Evolutionary conservation across 305 asterid species (phyloP).

Genomic region (Solanum aculeatissimum): DNA sequence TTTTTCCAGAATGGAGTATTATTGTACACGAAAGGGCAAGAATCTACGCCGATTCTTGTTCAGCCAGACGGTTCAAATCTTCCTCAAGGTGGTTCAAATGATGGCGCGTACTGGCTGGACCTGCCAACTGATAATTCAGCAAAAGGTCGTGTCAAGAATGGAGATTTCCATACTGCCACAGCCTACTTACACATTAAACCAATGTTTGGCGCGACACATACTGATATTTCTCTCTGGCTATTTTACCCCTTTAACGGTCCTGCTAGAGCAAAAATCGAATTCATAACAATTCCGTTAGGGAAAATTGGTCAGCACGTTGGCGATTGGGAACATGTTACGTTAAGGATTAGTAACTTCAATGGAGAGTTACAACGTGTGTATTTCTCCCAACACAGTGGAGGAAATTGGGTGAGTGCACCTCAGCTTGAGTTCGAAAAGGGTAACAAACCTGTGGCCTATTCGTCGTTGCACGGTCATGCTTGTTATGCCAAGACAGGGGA

Average conservation of each 20-base stretch:
- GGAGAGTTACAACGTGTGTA: constrained; percentile 57
- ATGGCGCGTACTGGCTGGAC: constrained; percentile 65
- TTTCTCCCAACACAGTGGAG: constrained; percentile 60
- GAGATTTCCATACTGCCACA: constrained; percentile 28
- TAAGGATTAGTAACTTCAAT: constrained; percentile 61
- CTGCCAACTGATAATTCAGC: constrained; percentile 38
- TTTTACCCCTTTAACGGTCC: constrained; percentile 88
- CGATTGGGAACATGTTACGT: constrained; percentile 82
- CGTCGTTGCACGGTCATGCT: constrained; percentile 71
- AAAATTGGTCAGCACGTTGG: constrained; percentile 75
- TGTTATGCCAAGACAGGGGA: constrained; percentile 39
- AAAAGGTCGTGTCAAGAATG: constrained; percentile 42
- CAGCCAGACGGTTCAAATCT: constrained; percentile 51
- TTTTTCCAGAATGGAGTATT: constrained; percentile 62
- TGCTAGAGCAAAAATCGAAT: constrained; percentile 49
- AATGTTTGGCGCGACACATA: constrained; percentile 53
- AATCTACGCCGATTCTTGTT: constrained; percentile 32
- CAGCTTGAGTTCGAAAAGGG: constrained; percentile 40
- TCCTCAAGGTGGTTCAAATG: constrained; percentile 63
- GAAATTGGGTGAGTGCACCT: constrained; percentile 42
- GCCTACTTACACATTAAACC: constrained; percentile 61
- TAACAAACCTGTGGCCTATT: constrained; percentile 41
- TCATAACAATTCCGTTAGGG: constrained; percentile 38
- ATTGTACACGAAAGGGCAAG: constrained; percentile 49
- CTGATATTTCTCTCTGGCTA: constrained; percentile 57